phyloP scores from a whole-genome alignment of 208 protist species.

The Lotmaria passim region DNA sequence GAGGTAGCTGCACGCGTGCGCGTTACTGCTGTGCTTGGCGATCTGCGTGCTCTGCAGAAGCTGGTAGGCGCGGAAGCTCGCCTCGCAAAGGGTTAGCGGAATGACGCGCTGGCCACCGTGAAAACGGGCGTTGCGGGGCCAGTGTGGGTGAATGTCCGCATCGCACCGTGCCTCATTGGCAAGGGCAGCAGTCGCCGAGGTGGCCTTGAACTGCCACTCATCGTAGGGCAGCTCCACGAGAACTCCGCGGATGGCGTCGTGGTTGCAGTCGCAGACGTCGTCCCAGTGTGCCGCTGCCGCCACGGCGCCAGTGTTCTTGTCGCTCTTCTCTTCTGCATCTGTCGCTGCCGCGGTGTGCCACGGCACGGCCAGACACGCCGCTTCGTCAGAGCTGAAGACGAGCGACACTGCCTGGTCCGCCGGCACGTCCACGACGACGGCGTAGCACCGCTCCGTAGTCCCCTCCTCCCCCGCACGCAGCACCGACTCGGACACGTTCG shows the following conservation, averaged over 20 bases:
- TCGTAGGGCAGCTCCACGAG: slow-evolving; percentile 27
- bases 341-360: background rate
- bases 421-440: slow-evolving; percentile 23
- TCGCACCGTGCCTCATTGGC: slow-evolving; percentile 90
- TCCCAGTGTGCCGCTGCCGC: slow-evolving; percentile 3
- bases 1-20: slow-evolving; percentile 15
- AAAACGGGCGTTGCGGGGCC: slow-evolving; percentile 50
- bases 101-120: slow-evolving; percentile 16
- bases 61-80: slow-evolving; percentile 26
- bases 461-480: slow-evolving; percentile 6
- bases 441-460: slow-evolving; percentile 17
- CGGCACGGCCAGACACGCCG: slow-evolving; percentile 10
- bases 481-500: slow-evolving; percentile 1
- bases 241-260: background rate
- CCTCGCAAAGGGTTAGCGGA: slow-evolving; percentile 9
- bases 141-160: slow-evolving; percentile 93
- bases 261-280: background rate
- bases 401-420: slow-evolving; percentile 11
- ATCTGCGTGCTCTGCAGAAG: slow-evolving; percentile 24
- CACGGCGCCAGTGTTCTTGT: background rate
- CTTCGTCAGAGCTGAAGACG: slow-evolving; percentile 26
- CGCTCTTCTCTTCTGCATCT: background rate
- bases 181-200: slow-evolving; percentile 81
- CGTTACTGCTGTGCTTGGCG: slow-evolving; percentile 8
- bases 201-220: slow-evolving; percentile 25